phyloP scores from a whole-genome alignment of 2,329 filamentous ascomycete genomes.

The Amauroascus verrucosus region DNA sequence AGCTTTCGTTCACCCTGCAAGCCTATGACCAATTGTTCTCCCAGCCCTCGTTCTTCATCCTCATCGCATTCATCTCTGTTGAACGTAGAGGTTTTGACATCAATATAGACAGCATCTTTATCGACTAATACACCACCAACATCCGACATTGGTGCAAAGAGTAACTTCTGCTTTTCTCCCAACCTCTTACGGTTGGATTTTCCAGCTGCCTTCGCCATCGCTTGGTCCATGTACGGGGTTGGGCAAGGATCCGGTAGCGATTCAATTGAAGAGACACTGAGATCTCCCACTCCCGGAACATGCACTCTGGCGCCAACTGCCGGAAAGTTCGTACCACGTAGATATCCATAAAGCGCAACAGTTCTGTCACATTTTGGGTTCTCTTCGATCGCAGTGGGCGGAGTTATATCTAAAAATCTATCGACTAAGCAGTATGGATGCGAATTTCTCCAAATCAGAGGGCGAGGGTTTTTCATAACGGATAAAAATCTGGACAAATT shows the following conservation, averaged over 20 bases:
- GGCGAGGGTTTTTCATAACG: constrained; percentile 97
- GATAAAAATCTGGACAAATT: constrained; percentile 91
- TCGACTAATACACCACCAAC: constrained; percentile 93
- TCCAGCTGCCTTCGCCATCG: constrained; percentile 69
- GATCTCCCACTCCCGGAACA: constrained; percentile 83
- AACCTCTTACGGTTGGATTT: constrained; percentile 70
- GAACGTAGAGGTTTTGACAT: constrained; percentile 63
- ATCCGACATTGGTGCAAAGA: constrained; percentile 97
- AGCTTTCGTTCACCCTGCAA: constrained; percentile 73
- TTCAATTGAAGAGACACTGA: constrained; percentile 74
- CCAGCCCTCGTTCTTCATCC: constrained; percentile 69
- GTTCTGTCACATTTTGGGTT: constrained; percentile 84
- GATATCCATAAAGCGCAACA: constrained; percentile 82
- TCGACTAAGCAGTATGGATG: constrained; percentile 92
- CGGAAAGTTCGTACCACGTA: constrained; percentile 89
- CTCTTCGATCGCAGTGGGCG: constrained; percentile 81
- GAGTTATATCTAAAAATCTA: constrained; percentile 88
- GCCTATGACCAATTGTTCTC: constrained; percentile 86
- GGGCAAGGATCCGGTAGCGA: constrained; percentile 87
- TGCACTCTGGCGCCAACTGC: constrained; percentile 78
- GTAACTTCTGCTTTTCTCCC: constrained; percentile 91
- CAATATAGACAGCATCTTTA: constrained; percentile 90
- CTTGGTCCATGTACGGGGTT: constrained; percentile 82
- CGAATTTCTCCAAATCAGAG: constrained; percentile 91
- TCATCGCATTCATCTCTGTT: constrained; percentile 49